Evolutionary conservation across 352 stramenopile genomes (phyloP), one percentile per base, ranked within the genome.

Genomic region (Pythium aquatile): DNA sequence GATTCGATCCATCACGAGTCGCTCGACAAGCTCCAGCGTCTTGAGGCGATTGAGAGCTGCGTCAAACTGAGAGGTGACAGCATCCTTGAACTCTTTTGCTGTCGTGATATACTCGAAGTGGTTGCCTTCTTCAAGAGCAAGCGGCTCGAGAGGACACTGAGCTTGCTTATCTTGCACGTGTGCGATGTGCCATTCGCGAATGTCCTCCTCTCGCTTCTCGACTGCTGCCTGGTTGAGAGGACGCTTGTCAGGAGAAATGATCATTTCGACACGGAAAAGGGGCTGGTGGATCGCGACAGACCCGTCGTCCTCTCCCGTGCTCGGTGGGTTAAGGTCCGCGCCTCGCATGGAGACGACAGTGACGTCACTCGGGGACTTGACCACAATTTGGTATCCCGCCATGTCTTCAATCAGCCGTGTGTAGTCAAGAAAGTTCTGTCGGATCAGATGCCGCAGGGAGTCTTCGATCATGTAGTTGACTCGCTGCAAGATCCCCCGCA

Each of bases 1-100:
- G 2, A 98, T 90, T 7, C 87, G 85, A 61, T 98, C 88, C 94
- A 98, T 98, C 28, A 98, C 93, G 1, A 96, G 68, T 14, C 91
- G 75, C 62, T 98, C 96, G 5, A 98, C 88, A 4, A 96, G 74
- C 37, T 96, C 81, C 7, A 98, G 79, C 13, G 91, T 85, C 65
- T 94, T 84, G 16, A 98, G 55, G 3, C 78, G 77, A 48, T 90
- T 75, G 11, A 98, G 64, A 2, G 76, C 84, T 2, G 82, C 73
- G 51, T 97, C 89, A 55, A 98, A 97, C 49, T 93, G 80, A 10
- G 75, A 70, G 13, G 82, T 66, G 0, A 97, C 63, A 4, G 78
- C 75, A 14, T 87, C 72, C 35, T 83, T 77, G 57, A 98, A 97
- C 17, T 88, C 77, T 0, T 70, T 64, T 5, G 76, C 68, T 7